Conservation (phyloP, 1,139 yeast genomes). For the Sugiyamaella novakii region DNA sequence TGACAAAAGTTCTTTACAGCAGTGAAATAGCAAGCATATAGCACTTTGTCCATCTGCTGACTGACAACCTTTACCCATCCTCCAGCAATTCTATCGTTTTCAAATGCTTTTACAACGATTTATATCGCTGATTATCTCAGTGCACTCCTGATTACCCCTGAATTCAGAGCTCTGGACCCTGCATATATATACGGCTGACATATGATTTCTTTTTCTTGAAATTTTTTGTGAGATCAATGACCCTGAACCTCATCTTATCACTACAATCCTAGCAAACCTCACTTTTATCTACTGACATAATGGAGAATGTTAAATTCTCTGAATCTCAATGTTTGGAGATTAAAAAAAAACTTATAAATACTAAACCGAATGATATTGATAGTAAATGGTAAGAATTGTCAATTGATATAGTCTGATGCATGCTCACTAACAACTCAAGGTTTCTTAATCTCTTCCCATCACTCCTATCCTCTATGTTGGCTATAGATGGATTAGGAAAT, state of each 20-base stretch:
- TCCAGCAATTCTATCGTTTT: too few relatives aligned
- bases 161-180: slow-evolving; percentile 1
- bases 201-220: slow-evolving; percentile 13
- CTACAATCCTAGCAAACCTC: neutral
- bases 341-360: slow-evolving; percentile 25
- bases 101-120: too few relatives aligned
- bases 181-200: slow-evolving; percentile 8
- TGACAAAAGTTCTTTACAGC: too few relatives aligned
- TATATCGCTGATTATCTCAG: too few relatives aligned
- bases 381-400: slow-evolving; percentile 26
- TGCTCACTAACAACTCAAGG: slow-evolving; percentile 19
- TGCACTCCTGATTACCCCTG: too few relatives aligned
- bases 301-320: slow-evolving; percentile 1
- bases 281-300: neutral
- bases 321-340: slow-evolving; percentile 20
- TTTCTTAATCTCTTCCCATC: slow-evolving; percentile 25
- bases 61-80: too few relatives aligned
- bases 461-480: slow-evolving; percentile 29
- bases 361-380: slow-evolving; percentile 28
- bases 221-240: slow-evolving; percentile 4
- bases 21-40: too few relatives aligned
- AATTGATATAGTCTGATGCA: neutral
- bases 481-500: slow-evolving; percentile 39
- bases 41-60: too few relatives aligned
- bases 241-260: neutral